Percentiles rank a stretch among this genome's conserved stretches.
Evolutionary conservation across 768 basidiomycete species (phyloP).

Genomic region (Phlebiopsis flavidoalba): DNA sequence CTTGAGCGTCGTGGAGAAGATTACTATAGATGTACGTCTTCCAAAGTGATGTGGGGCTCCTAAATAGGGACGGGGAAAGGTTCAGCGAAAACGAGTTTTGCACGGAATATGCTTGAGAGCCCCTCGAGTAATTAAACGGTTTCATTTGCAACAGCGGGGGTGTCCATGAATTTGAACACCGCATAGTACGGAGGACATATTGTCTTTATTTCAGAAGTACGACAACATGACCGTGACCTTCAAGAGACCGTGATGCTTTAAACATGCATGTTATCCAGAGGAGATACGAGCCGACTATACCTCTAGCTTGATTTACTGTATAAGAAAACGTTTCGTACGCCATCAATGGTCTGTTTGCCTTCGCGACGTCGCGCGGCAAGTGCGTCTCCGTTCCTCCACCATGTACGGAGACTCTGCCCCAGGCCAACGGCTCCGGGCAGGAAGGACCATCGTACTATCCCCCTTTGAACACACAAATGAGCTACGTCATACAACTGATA

Average conservation of each 20-base stretch:
- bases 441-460: background rate
- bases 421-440: background rate
- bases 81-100: too few relatives aligned
- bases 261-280: background rate
- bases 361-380: background rate
- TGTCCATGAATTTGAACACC: too few relatives aligned
- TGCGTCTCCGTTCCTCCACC: conserved; percentile 9
- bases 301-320: background rate
- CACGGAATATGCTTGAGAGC: background rate
- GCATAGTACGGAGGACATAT: too few relatives aligned
- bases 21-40: too few relatives aligned
- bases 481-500: background rate
- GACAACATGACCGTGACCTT: background rate
- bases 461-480: background rate
- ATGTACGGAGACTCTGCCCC: background rate
- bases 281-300: background rate
- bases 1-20: too few relatives aligned
- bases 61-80: too few relatives aligned
- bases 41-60: too few relatives aligned
- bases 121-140: background rate
- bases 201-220: too few relatives aligned
- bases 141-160: background rate
- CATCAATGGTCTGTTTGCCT: conserved; percentile 1
- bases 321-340: conserved; percentile 3
- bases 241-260: background rate